Evolutionary conservation across 345 rosid species (phyloP).

Genomic region (Hypericum perforatum): DNA sequence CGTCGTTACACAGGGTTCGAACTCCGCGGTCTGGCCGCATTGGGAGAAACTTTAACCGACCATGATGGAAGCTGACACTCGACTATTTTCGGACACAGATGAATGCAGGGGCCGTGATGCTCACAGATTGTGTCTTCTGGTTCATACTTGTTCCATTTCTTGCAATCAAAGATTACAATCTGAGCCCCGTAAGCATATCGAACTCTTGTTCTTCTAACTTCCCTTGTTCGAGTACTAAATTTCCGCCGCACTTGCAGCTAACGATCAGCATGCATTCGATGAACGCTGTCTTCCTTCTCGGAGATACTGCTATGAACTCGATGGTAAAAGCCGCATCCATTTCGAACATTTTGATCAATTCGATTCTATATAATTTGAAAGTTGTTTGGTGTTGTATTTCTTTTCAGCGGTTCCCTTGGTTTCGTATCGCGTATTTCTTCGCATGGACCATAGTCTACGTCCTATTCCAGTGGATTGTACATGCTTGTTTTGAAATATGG

Average conservation of each 20-base stretch:
- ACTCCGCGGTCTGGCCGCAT: no score
- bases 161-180: slow-evolving; percentile 53
- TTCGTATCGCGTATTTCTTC: slow-evolving; percentile 85
- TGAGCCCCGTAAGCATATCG: slow-evolving; percentile 53
- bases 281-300: slow-evolving; percentile 67
- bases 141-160: slow-evolving; percentile 85
- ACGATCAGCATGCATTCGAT: slow-evolving; percentile 72
- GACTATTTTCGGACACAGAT: slow-evolving; percentile 36
- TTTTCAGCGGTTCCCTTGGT: slow-evolving; percentile 71
- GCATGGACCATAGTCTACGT: slow-evolving; percentile 75
- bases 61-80: background rate
- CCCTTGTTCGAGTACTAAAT: no score
- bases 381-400: background rate
- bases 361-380: background rate
- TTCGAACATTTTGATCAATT: slow-evolving; percentile 1
- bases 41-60: background rate
- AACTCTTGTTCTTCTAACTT: background rate
- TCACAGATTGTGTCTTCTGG: slow-evolving; percentile 94
- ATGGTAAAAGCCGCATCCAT: slow-evolving; percentile 38
- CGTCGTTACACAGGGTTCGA: background rate
- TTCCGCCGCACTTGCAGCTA: slow-evolving; percentile 33
- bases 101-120: slow-evolving; percentile 96
- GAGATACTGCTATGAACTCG: slow-evolving; percentile 71
- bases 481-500: slow-evolving; percentile 62
- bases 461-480: slow-evolving; percentile 76